Evolutionary conservation across 495 filamentous ascomycete genomes (phyloP), one percentile per base, ranked within the genome.

Genomic region (Neurospora sp.): DNA sequence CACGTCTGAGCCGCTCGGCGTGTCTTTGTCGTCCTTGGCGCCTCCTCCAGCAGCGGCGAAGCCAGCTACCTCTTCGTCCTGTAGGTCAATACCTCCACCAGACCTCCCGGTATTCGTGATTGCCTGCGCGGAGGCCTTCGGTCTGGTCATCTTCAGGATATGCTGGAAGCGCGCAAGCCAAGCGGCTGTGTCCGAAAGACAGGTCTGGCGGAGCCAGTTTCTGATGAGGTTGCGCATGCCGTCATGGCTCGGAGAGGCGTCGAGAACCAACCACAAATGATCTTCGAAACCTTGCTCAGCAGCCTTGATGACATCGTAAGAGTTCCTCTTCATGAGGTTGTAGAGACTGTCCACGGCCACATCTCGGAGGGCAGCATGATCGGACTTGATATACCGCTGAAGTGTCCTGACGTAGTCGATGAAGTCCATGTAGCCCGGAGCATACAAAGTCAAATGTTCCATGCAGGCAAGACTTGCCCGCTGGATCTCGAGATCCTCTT

Each of bases 51-150:
- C 89, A 37, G 88, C 87, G 44, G 93, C 93, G 39, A 99, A 98
- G 0, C 95, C 96, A 65, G 96, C 95, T 45, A 96, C 94, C 78
- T 99, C 96, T 77, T 99, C 96, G 79, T 99, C 96, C 71, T 94
- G 91, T 4, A 98, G 82, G 74, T 98, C 96, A 9, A 91, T 86
- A 1, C 85, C 85, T 3, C 84, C 84, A 22, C 84, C 83, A 42
- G 82, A 77, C 61, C 88, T 90, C 40, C 81, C 81, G 38, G 82
- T 78, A 3, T 82, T 76, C 20, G 86, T 83, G 16, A 82, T 82
- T 40, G 85, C 79, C 8, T 82, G 78, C 8, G 90, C 85, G 20
- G 87, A 83, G 4, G 82, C 82, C 78, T 89, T 90, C 17, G 85
- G 82, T 74, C 89, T 90, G 1, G 93, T 94, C 85, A 94, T 97